Evolutionary conservation across 163 green algal genomes (phyloP).

Genomic region (Prototheca cutis): DNA sequence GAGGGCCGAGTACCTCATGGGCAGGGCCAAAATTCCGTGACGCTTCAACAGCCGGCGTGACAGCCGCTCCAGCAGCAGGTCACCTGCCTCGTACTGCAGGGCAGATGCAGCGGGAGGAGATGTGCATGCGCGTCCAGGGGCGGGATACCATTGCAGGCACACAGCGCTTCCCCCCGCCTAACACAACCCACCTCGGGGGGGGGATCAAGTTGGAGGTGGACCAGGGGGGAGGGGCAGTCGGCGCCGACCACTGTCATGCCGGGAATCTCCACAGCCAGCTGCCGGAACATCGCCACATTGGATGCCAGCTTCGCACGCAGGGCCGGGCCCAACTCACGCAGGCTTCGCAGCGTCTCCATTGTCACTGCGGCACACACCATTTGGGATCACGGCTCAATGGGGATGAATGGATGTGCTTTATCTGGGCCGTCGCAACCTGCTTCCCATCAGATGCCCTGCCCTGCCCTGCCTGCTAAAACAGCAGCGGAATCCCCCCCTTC

Average conservation of each 20-base stretch:
- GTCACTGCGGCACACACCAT: not conserved
- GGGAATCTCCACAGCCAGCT: not conserved
- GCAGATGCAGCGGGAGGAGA: constrained; percentile 1
- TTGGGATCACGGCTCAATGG: not conserved
- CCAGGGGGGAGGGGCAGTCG: constrained; percentile 15
- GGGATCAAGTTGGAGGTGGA: constrained; percentile 22
- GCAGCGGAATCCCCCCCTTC: too few species aligned
- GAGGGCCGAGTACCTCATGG: constrained; percentile 21
- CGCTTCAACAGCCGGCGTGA: constrained; percentile 17
- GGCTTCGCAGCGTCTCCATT: not conserved
- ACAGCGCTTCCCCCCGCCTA: too few species aligned
- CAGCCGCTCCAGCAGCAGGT: constrained; percentile 20
- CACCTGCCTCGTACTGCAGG: constrained; percentile 10
- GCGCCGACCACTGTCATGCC: constrained; percentile 15
- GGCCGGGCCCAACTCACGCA: not conserved
- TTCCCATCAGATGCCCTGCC: too few species aligned
- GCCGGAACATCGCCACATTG: constrained; percentile 4
- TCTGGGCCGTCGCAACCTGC: too few species aligned
- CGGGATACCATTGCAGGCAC: too few species aligned
- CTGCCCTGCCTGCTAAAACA: too few species aligned
- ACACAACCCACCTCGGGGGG: too few species aligned
- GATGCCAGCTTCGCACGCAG: not conserved
- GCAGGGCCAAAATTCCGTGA: constrained; percentile 20
- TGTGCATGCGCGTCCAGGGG: too few species aligned
- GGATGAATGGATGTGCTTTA: too few species aligned